Evolutionary conservation across 192 early-diverging fungal genomes (phyloP).

Genomic region (Lobosporangium transversale): DNA sequence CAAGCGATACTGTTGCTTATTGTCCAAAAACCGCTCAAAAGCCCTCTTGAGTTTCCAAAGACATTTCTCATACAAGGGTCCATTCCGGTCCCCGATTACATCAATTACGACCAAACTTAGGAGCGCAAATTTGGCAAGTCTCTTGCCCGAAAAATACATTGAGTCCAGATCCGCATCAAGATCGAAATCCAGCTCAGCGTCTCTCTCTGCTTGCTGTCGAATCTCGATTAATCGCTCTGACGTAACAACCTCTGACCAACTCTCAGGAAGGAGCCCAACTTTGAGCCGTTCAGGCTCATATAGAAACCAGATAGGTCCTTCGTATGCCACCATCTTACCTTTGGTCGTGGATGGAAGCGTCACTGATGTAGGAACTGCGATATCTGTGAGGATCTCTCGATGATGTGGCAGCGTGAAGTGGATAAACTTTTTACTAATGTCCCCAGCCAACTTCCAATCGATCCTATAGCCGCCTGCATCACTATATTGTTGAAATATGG

Average conservation of each 20-base stretch:
- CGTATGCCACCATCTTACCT: constrained; percentile 49
- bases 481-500: too few species aligned
- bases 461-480: constrained; percentile 29
- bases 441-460: constrained; percentile 33
- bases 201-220: constrained; percentile 18
- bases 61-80: constrained; percentile 11
- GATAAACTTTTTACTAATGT: constrained; percentile 12
- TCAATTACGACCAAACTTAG: constrained; percentile 29
- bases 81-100: constrained; percentile 28
- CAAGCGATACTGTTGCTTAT: constrained; percentile 29
- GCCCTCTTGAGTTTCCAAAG: constrained; percentile 23
- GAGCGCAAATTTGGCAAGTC: constrained; percentile 42
- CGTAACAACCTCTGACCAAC: constrained; percentile 9
- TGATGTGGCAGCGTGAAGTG: constrained; percentile 52
- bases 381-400: constrained; percentile 17
- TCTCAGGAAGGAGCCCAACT: constrained; percentile 23
- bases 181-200: constrained; percentile 23
- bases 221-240: constrained; percentile 19
- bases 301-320: constrained; percentile 27
- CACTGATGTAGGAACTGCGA: constrained; percentile 8
- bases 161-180: constrained; percentile 27
- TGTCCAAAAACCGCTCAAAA: constrained; percentile 31
- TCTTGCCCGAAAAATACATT: constrained; percentile 52
- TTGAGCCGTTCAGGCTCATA: constrained; percentile 22
- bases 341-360: constrained; percentile 39